A percentile compares a stretch with the other conserved stretches of the same genome.
Conservation (phyloP, 228 moss, liverwort and hornwort species). For the Sphagnum magellanicum region DNA sequence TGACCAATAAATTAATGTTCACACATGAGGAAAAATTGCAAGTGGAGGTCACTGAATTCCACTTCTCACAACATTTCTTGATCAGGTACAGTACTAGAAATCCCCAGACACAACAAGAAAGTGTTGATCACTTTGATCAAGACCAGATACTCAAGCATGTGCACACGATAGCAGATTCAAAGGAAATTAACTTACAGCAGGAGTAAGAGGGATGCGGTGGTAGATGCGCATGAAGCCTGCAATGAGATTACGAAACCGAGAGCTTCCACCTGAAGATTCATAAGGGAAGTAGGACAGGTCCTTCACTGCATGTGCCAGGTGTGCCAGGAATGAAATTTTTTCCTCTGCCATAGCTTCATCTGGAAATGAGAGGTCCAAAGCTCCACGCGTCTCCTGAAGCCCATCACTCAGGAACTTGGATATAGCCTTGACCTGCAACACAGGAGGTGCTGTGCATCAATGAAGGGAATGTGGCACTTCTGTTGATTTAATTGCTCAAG, state of each 20-base stretch:
- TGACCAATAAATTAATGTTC: background rate
- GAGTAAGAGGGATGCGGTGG: slow-evolving; percentile 76
- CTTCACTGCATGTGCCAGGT: slow-evolving; percentile 73
- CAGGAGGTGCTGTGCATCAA: background rate
- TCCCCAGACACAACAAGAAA: no score
- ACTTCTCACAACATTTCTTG: no score
- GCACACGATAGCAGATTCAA: no score
- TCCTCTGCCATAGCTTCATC: slow-evolving; percentile 84
- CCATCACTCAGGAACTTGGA: slow-evolving; percentile 86
- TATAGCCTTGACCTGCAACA: slow-evolving; percentile 78
- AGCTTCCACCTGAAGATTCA: slow-evolving; percentile 70
- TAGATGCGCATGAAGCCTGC: slow-evolving; percentile 93
- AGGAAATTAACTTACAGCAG: slow-evolving; percentile 40
- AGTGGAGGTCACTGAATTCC: background rate
- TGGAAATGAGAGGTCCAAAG: slow-evolving; percentile 78
- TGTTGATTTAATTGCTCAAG: background rate
- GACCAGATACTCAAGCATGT: no score
- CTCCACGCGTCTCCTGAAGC: slow-evolving; percentile 85
- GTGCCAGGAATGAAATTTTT: slow-evolving; percentile 94
- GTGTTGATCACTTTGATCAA: no score
- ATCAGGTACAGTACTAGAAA: no score
- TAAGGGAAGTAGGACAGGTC: slow-evolving; percentile 77
- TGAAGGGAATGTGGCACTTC: background rate
- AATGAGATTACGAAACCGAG: slow-evolving; percentile 70
- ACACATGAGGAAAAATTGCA: background rate